Base-by-base conservation (phyloP, 2,329 filamentous ascomycete genomes). In the Calycina herbarum region DNA sequence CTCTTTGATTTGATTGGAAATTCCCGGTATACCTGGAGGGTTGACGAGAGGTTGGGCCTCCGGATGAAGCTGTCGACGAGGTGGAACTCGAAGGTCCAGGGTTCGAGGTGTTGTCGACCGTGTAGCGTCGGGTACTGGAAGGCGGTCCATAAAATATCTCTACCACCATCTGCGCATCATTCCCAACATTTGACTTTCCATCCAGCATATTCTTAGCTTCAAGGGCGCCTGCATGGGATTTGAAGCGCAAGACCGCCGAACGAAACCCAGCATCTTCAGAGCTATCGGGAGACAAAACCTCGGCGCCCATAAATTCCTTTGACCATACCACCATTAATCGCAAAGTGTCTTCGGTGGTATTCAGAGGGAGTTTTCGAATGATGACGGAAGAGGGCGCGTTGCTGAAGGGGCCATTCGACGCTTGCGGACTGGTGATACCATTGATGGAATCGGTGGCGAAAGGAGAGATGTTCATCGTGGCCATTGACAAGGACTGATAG, bases 261-360 rank as follows among this genome's bases (percentile, higher is more conserved):
- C 79, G 79, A 68, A 82, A 84, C 27, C 81, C 81, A 3, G 77
- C 71, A 67, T 87, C 84, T 42, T 82, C 78, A 5, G 82, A 82
- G 64, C 80, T 77, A 29, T 86, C 81, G 29, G 77, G 68, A 1
- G 83, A 77, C 3, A 87, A 75, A 31, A 88, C 76, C 69, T 86
- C 81, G 20, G 84, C 79, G 57, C 80, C 78, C 45, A 80, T 73
- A 13, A 86, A 77, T 45, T 87, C 85, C 70, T 87, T 80, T 61
- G 83, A 85, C 77, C 85, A 87, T 54, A 86, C 78, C 40, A 86
- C 79, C 85, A 88, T 87, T 35, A 85, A 75, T 58, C 82, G 79
- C 61, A 89, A 72, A 29, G 80, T 80, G 61, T 86, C 82, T 61
- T 86, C 82, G 0, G 82, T 82, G 2, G 82, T 85, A 70, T 83